A percentile compares a stretch with the other conserved stretches of the same genome.
Evolutionary conservation across 495 filamentous ascomycete species (phyloP).

Genomic region (Aspergillus homomorphus): DNA sequence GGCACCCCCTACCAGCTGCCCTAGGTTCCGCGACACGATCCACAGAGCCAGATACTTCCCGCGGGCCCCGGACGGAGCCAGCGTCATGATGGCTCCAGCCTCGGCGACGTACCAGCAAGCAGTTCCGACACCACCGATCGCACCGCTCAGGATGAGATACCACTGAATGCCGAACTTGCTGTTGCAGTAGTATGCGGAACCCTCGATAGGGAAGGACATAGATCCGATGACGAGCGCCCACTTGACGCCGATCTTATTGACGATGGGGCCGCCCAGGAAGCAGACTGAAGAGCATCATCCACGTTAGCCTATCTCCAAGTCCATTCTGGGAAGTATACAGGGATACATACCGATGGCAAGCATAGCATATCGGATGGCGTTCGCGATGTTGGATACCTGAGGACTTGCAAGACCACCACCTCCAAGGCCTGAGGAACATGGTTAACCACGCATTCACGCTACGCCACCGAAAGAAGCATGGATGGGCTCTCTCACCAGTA

Average conservation of each 20-base stretch:
- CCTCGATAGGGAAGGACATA: slow-evolving; percentile 31
- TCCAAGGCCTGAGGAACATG: slow-evolving; percentile 24
- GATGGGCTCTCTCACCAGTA: slow-evolving; percentile 19
- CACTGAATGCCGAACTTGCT: slow-evolving; percentile 35
- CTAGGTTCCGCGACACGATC: slow-evolving; percentile 32
- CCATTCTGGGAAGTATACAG: background rate
- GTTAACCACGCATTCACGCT: slow-evolving; percentile 10
- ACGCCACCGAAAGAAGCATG: background rate
- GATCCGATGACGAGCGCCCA: slow-evolving; percentile 30
- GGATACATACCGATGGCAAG: slow-evolving; percentile 25
- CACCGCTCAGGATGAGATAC: slow-evolving; percentile 33
- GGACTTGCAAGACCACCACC: slow-evolving; percentile 32
- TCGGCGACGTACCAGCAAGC: slow-evolving; percentile 35
- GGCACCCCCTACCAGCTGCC: slow-evolving; percentile 31
- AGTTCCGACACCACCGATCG: slow-evolving; percentile 29
- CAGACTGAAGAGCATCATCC: slow-evolving; percentile 11
- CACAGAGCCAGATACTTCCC: slow-evolving; percentile 32
- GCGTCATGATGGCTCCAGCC: slow-evolving; percentile 31
- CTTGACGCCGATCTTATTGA: slow-evolving; percentile 35
- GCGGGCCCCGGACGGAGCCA: slow-evolving; percentile 30
- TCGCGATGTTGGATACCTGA: slow-evolving; percentile 27
- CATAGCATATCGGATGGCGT: slow-evolving; percentile 26
- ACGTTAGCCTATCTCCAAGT: background rate
- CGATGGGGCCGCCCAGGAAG: slow-evolving; percentile 29
- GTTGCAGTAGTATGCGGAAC: slow-evolving; percentile 33